A percentile compares a stretch with the other conserved stretches of the same genome.
These are phyloP conservation scores for Grifola frondosa DNA, from an alignment of 1,284 basidiomycete genomes.

Conservation along the genomic window DNA sequence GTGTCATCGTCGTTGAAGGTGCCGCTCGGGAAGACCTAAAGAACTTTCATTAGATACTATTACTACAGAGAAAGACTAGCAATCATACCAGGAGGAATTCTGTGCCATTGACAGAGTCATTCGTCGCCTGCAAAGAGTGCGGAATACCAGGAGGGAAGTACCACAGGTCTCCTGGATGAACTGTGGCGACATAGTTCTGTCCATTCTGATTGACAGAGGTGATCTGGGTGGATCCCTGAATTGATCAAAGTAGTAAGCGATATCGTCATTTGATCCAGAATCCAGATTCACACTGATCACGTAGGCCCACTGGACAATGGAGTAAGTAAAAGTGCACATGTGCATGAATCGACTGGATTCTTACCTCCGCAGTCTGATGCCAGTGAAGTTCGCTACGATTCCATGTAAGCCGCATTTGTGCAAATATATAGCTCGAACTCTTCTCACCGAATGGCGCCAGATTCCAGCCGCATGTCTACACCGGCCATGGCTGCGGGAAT, in stretches of 20 bases:
- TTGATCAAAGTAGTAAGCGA: neutral
- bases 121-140: conserved; percentile 55
- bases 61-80: neutral
- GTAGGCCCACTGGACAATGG: conserved; percentile 53
- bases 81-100: conserved; percentile 64
- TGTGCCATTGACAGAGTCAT: conserved; percentile 51
- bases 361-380: conserved; percentile 64
- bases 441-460: conserved; percentile 55
- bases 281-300: conserved; percentile 59
- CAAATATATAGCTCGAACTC: neutral
- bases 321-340: neutral
- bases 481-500: conserved; percentile 49
- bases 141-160: conserved; percentile 43
- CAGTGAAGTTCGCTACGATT: conserved; percentile 61
- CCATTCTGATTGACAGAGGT: conserved; percentile 59
- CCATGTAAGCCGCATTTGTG: neutral
- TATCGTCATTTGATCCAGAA: too few relatives aligned
- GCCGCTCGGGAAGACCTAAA: conserved; percentile 61
- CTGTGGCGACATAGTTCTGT: conserved; percentile 55
- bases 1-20: conserved; percentile 64
- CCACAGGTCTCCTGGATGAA: conserved; percentile 38
- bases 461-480: conserved; percentile 65
- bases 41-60: conserved; percentile 16
- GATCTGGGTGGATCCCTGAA: conserved; percentile 62
- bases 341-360: conserved; percentile 5